A percentile compares a stretch with the other conserved stretches of the same genome.
phyloP scores from a whole-genome alignment of 2,329 filamentous ascomycete genomes.

The Pestalotiopsis sp. region DNA sequence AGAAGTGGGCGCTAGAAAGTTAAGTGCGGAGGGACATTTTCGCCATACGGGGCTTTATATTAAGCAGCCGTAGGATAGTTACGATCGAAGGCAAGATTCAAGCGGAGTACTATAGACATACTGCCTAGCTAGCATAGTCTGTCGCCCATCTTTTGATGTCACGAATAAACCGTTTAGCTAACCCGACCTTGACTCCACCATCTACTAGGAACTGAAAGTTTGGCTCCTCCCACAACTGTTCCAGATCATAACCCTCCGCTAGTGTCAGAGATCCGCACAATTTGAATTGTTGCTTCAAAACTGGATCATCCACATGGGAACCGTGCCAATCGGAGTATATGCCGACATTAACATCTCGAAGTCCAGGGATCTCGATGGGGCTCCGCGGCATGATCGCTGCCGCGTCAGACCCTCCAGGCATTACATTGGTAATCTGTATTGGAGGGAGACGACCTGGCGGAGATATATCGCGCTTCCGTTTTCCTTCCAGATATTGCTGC shows the following conservation, averaged over 20 bases:
- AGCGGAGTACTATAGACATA: background rate
- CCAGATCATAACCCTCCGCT: conserved; percentile 22
- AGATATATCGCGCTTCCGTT: too few species aligned
- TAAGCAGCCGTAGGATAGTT: background rate
- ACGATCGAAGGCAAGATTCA: too few species aligned
- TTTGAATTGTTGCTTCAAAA: background rate
- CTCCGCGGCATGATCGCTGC: background rate
- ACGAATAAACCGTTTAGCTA: conserved; percentile 30
- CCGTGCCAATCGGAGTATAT: conserved; percentile 1
- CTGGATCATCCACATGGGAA: background rate
- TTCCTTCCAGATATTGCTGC: too few species aligned
- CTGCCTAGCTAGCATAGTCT: background rate
- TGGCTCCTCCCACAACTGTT: conserved; percentile 32
- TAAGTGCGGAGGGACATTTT: conserved; percentile 26
- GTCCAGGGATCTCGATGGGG: background rate
- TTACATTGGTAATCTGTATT: background rate
- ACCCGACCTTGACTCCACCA: conserved; percentile 30
- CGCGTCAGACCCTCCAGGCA: background rate
- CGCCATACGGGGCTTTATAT: conserved; percentile 24
- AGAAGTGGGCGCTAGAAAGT: conserved; percentile 21
- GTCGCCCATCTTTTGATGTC: conserved; percentile 30
- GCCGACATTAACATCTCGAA: background rate
- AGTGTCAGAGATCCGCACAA: background rate
- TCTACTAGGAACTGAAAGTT: conserved; percentile 32
- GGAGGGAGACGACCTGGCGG: too few species aligned